A percentile compares a stretch with the other conserved stretches of the same genome.
Conservation (phyloP, 495 filamentous ascomycete genomes). For the Podospora tetraspora region DNA sequence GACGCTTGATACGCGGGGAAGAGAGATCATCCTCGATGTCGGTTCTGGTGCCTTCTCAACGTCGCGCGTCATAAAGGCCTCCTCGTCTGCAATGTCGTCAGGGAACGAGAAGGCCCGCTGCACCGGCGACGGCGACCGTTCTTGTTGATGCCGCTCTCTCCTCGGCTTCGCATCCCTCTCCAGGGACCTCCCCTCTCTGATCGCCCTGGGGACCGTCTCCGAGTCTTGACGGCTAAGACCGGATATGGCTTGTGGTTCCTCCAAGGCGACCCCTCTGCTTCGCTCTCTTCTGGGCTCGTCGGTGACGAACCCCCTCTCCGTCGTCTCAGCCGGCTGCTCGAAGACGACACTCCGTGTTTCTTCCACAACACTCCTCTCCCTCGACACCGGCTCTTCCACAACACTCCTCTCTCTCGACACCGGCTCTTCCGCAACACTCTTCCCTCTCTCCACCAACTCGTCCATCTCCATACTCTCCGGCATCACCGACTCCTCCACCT, state of each 20-base stretch:
- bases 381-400: not conserved
- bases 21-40: conserved; percentile 11
- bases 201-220: conserved; percentile 31
- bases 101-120: conserved; percentile 33
- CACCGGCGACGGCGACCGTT: conserved; percentile 23
- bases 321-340: conserved; percentile 4
- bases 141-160: conserved; percentile 13
- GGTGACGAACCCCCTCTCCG: not conserved
- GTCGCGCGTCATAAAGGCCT: conserved; percentile 26
- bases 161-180: conserved; percentile 6
- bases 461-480: conserved; percentile 4
- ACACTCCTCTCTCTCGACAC: not conserved
- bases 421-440: not conserved
- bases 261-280: not conserved
- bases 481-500: conserved; percentile 1
- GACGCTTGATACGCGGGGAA: conserved; percentile 28
- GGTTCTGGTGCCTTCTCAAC: conserved; percentile 10
- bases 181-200: conserved; percentile 15
- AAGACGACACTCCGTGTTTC: not conserved
- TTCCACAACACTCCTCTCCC: not conserved
- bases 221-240: conserved; percentile 31
- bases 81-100: conserved; percentile 35
- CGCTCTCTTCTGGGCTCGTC: not conserved
- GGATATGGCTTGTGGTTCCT: not conserved
- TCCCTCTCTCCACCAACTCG: not conserved